Base-by-base conservation (phyloP, 805 yeast genomes). In the Millerago galiae region DNA sequence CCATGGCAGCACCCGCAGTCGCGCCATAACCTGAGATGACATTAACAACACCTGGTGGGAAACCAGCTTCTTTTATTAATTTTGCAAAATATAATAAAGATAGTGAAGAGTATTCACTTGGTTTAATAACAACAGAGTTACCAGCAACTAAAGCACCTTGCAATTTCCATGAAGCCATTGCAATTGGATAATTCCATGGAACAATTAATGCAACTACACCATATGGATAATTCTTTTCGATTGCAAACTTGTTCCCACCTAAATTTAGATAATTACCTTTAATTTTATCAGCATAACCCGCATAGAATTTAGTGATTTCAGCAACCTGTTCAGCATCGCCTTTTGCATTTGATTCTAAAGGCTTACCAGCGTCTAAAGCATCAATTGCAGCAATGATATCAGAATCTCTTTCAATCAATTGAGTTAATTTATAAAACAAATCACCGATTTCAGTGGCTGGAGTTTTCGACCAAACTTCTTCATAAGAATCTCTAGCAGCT, bases 171-270 rank as follows among this genome's bases (percentile, higher is more conserved):
- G 83, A 66, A 61, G 81, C 75, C 85, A 83, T 83, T 65, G 83
- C 74, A 46, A 83, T 66, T 53, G 93, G 93, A 74, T 83, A 83
- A 61, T 83, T 83, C 90, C 90, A 83, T 60, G 93, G 90, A 49
- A 83, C 83, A 48, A 83, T 81, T 64, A 81, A 86, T 46, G 89
- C 90, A 65, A 86, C 81, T 30, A 83, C 84, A 58, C 90, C 90
- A 57, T 81, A 68, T 48, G 90, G 90, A 63, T 81, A 88, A 60
- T 77, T 77, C 55, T 75, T 71, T 48, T 84, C 79, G 66, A 74
- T 81, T 47, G 74, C 75, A 55, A 80, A 74, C 61, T 83, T 82
- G 31, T 75, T 65, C 49, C 85, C 88, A 41, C 82, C 74, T 37
- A 86, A 75, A 52, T 79, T 76, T 38, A 81, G 70, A 37, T 75